These are phyloP conservation scores for Amoeboaphelidium protococcarum DNA, from an alignment of 371 early-diverging fungal genomes.

Conservation along the genomic window DNA sequence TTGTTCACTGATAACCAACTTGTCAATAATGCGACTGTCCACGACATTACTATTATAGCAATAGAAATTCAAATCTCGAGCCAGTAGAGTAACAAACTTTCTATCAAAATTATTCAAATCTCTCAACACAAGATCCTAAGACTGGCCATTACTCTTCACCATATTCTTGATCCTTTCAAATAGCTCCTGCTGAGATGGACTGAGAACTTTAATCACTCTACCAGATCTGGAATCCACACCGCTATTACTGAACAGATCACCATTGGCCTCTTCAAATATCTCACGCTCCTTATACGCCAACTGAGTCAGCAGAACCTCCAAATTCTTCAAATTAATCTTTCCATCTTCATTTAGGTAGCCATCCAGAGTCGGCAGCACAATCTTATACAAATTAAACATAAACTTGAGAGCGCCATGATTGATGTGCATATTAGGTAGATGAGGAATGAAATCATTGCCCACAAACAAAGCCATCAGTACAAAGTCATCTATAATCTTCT, in stretches of 20 bases:
- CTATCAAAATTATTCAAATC: too few relatives aligned
- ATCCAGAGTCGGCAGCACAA: slow-evolving; percentile 33
- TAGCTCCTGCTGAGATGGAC: too few relatives aligned
- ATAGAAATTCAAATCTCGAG: too few relatives aligned
- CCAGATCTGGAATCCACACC: background rate
- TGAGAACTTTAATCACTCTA: too few relatives aligned
- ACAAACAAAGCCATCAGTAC: slow-evolving; percentile 96
- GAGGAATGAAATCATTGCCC: slow-evolving; percentile 99
- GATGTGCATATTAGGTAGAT: slow-evolving; percentile 89
- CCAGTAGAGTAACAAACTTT: too few relatives aligned
- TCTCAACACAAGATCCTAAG: too few relatives aligned
- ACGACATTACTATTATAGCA: too few relatives aligned
- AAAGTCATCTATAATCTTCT: slow-evolving; percentile 95
- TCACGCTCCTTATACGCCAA: slow-evolving; percentile 51
- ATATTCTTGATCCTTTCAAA: too few relatives aligned
- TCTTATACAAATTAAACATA: slow-evolving; percentile 64
- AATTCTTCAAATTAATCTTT: slow-evolving; percentile 7
- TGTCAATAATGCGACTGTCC: too few relatives aligned
- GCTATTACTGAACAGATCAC: background rate
- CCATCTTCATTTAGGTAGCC: slow-evolving; percentile 71
- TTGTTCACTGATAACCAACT: too few relatives aligned
- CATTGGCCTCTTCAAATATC: slow-evolving; percentile 34
- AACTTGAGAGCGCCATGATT: slow-evolving; percentile 86
- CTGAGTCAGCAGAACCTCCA: slow-evolving; percentile 48
- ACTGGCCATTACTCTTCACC: too few relatives aligned